Percentiles rank a stretch among this genome's conserved stretches.
Evolutionary conservation across 164 flowering plant genomes (phyloP).

Genomic region (Akebia trifoliata): DNA sequence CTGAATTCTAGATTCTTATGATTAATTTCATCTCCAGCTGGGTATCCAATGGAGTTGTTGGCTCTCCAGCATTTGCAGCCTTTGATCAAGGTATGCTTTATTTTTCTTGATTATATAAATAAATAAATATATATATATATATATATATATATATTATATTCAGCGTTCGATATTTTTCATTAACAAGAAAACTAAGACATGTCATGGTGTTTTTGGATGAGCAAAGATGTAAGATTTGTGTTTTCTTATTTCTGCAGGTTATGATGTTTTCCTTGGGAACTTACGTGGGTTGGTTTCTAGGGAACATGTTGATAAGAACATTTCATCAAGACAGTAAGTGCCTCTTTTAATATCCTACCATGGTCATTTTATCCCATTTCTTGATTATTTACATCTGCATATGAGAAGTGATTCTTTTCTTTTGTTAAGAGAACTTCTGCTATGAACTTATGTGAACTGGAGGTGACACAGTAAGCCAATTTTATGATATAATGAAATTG

Average conservation of each 20-base stretch:
- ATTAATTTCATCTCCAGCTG: constrained; percentile 50
- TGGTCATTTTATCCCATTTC: not conserved
- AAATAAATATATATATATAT: too few species aligned
- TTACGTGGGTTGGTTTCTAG: constrained; percentile 94
- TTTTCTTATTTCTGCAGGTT: constrained; percentile 46
- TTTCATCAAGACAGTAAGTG: constrained; percentile 82
- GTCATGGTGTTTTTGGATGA: not conserved
- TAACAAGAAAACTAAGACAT: too few species aligned
- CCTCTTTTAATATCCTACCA: constrained; percentile 1
- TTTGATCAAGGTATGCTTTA: constrained; percentile 76
- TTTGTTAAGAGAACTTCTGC: too few species aligned
- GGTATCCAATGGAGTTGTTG: constrained; percentile 98
- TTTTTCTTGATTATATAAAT: not conserved
- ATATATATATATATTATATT: too few species aligned
- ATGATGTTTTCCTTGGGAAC: constrained; percentile 96
- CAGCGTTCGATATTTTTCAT: too few species aligned
- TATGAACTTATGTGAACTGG: too few species aligned
- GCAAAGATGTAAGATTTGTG: not conserved
- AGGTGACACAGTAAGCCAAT: too few species aligned
- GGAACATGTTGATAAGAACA: constrained; percentile 80
- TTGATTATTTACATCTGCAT: not conserved
- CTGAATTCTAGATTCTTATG: not conserved
- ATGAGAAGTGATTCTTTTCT: too few species aligned
- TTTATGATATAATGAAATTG: too few species aligned
- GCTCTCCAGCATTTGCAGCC: constrained; percentile 99